Base-by-base conservation (phyloP, 495 filamentous ascomycete species). In the Staphylotrichum longicolle region DNA sequence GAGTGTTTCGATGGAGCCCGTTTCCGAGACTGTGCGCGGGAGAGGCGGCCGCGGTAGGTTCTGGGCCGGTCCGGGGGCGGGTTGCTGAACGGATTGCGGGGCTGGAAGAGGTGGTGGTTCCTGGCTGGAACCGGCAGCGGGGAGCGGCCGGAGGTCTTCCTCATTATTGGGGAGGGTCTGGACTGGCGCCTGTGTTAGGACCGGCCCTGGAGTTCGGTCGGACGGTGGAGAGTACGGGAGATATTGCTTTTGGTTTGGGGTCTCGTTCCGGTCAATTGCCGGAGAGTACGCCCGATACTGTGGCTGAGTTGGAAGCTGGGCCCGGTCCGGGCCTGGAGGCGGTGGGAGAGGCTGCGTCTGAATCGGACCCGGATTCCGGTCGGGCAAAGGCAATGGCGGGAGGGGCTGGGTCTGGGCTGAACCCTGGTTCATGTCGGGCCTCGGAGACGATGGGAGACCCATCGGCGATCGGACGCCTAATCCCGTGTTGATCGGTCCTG, bases 391-490 rank as follows among this genome's bases (percentile, higher is more conserved):
- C 1, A 15, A 14, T 27, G 20, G 20, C 52, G 20, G 20, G 33
- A 14, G 11, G 35, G 6, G 20, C 51, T 45, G 59, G 5, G 27
- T 32, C 39, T 58, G 63, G 34, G 40, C 56, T 14, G 42, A 12
- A 27, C 47, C 49, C 34, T 54, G 57, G 14, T 54, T 41, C 7
- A 44, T 9, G 32, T 27, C 58, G 8, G 56, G 58, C 40, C 47
- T n/a, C 10, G 60, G 53, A 20, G 27, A 49, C 15, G 52, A 30
- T 3, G 52, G 60, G 63, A 58, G 60, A 32, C 63, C 65, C 27
- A 63, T 47, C 33, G 60, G 65, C 49, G 58, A 47, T 20, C 61
- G 70, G 35, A 44, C 55, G 11, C 42, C 39, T 37, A 66, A 37
- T 9, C 45, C 49, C 12, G 63, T 40, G 50, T 52, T 65, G 48